phyloP scores from a whole-genome alignment of 345 rosid species.

The Cardiospermum halicacabum region DNA sequence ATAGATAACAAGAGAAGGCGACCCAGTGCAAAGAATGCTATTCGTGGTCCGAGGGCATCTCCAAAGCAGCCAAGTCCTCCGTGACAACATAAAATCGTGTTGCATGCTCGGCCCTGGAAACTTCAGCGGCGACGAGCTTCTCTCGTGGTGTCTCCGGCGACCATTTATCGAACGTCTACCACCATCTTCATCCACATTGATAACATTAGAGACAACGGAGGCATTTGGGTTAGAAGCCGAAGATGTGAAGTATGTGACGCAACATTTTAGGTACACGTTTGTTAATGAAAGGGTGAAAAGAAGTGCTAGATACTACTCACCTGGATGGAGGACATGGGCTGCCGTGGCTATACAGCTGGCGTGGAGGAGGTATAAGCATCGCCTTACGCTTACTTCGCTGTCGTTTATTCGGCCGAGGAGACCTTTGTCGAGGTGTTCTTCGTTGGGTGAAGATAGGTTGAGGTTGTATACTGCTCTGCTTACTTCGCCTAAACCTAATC shows the following conservation, averaged over 20 bases:
- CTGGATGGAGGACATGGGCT: conserved; percentile 98
- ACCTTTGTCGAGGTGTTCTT: conserved; percentile 77
- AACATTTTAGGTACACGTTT: conserved; percentile 93
- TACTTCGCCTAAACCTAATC: conserved; percentile 96
- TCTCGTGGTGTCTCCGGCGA: conserved; percentile 86
- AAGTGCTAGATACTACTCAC: conserved; percentile 90
- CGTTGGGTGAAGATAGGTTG: conserved; percentile 82
- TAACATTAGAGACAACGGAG: conserved; percentile 89
- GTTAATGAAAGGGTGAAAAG: conserved; percentile 86
- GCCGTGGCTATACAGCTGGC: conserved; percentile 96
- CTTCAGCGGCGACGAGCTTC: conserved; percentile 93
- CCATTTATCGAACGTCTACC: conserved; percentile 89
- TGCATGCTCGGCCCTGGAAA: conserved; percentile 99
- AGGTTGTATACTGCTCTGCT: conserved; percentile 87
- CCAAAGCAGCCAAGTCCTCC: conserved; percentile 85
- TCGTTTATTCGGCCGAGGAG: conserved; percentile 90
- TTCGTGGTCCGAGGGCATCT: conserved; percentile 97
- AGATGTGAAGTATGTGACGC: conserved; percentile 89
- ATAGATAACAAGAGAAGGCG: conserved; percentile 89
- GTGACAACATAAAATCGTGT: conserved; percentile 81
- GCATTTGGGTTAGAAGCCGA: conserved; percentile 89
- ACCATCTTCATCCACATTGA: conserved; percentile 74
- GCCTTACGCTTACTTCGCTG: conserved; percentile 71
- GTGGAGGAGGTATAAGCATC: conserved; percentile 86
- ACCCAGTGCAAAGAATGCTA: conserved; percentile 89